A percentile compares a stretch with the other conserved stretches of the same genome.
phyloP scores from a whole-genome alignment of 2,329 filamentous ascomycete genomes.

The Chaetomiaceae sp. region DNA sequence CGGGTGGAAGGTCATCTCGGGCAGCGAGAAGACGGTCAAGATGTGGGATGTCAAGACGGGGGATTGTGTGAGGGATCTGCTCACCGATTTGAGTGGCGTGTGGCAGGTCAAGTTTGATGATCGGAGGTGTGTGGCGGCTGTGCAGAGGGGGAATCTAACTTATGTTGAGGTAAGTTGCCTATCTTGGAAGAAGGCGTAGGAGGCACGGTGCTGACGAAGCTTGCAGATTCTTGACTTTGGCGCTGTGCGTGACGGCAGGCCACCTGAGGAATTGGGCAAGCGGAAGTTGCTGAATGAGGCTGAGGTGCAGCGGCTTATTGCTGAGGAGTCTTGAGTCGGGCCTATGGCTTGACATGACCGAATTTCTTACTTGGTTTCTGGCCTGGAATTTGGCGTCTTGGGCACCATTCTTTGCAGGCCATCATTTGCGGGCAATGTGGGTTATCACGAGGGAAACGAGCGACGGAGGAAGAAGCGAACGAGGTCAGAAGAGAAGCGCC shows the following conservation, averaged over 20 bases:
- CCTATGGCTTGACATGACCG: neutral
- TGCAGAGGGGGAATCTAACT: conserved; percentile 86
- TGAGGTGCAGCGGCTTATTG: conserved; percentile 49
- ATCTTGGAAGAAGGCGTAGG: neutral
- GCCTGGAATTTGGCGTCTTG: too few species aligned
- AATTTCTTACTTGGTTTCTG: too few species aligned
- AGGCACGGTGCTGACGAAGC: conserved; percentile 31
- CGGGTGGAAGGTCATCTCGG: conserved; percentile 91
- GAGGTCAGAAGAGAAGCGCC: neutral
- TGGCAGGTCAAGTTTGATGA: conserved; percentile 99
- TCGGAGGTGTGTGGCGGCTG: conserved; percentile 88
- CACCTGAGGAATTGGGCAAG: conserved; percentile 70
- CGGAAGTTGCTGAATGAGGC: conserved; percentile 64
- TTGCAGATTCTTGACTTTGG: conserved; percentile 92
- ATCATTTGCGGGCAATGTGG: neutral
- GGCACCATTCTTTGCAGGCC: neutral
- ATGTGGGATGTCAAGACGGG: conserved; percentile 97
- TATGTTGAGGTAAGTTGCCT: conserved; percentile 83
- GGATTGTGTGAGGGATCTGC: conserved; percentile 84
- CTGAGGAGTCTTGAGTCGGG: conserved; percentile 38
- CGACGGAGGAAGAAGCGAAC: neutral
- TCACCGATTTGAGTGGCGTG: conserved; percentile 92
- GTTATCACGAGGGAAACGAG: neutral
- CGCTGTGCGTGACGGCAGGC: conserved; percentile 81
- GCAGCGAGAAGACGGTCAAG: conserved; percentile 91